Base-by-base conservation (phyloP, 345 rosid genomes). In the Euphorbia peplus region DNA sequence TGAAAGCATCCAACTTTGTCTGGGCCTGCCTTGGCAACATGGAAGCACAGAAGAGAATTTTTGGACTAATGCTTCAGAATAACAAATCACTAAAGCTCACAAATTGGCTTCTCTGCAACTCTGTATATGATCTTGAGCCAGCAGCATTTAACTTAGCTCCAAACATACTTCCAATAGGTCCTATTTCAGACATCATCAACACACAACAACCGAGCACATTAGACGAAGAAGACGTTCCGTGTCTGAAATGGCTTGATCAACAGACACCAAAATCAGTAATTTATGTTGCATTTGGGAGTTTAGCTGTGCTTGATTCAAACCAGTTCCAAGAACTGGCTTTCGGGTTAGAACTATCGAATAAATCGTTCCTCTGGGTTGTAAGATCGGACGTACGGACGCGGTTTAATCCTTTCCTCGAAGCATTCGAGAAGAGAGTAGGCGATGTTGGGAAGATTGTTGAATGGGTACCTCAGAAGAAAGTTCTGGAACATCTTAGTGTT, bases 31-130 rank as follows among this genome's bases (percentile, higher is more conserved):
- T 73, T 50, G 76, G 67, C 25, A 78, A 64, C 75, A 63, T 55
- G 29, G 54, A 70, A 8, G 39, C 77, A 0, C 81, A 66, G 50
- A 84, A 67, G 42, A 44, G 42, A 35, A 29, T 75, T 1, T 88
- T 88, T 21, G 24, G 66, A 9, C 21, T 64, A 4, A 16, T 68
- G n/a, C 2, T 48, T 14, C 64, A 61, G 5, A 71, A 61, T 71
- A 73, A 16, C 5, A 44, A 72, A 44, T 61, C 64, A 16, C 8
- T 63, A 11, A 56, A 78, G 18, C 63, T 62, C 50, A 21, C 64
- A 37, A 78, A 86, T n/a, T 84, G 86, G 83, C 32, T 84, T 11
- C 70, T 84, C 30, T 78, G 75, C 58, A 72, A 63, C 57, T 57
- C 70, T 5, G 5, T 46, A 3, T 51, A 35, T 48, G 74, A 70